Conservation (phyloP, 768 basidiomycete species). For the Russula compacta region DNA sequence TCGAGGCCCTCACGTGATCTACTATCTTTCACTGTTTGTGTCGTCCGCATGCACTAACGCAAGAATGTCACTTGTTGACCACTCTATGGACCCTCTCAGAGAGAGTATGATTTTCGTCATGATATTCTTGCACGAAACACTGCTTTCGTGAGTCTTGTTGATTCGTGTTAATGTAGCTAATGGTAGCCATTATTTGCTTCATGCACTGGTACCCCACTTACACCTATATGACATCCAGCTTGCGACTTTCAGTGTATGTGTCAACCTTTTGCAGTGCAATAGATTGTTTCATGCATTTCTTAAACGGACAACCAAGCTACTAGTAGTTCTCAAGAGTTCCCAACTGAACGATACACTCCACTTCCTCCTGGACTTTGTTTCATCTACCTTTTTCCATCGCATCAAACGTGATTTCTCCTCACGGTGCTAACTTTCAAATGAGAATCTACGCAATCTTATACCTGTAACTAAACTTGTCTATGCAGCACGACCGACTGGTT, state of each 20-base stretch:
- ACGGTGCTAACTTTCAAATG: slow-evolving; percentile 65
- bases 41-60: slow-evolving; percentile 85
- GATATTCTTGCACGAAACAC: slow-evolving; percentile 83
- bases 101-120: slow-evolving; percentile 72
- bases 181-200: slow-evolving; percentile 57
- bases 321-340: slow-evolving; percentile 53
- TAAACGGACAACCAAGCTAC: slow-evolving; percentile 73
- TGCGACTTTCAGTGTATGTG: slow-evolving; percentile 79
- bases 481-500: slow-evolving; percentile 76
- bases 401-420: slow-evolving; percentile 89
- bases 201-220: background rate
- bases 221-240: slow-evolving; percentile 31
- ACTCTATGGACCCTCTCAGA: slow-evolving; percentile 86
- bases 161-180: background rate
- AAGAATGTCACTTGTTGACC: slow-evolving; percentile 79
- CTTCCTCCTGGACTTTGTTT: slow-evolving; percentile 92
- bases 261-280: background rate
- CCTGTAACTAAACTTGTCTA: background rate
- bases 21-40: background rate
- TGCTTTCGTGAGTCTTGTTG: slow-evolving; percentile 62
- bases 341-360: slow-evolving; percentile 69
- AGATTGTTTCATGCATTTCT: background rate
- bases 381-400: slow-evolving; percentile 83
- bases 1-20: background rate
- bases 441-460: slow-evolving; percentile 19